A percentile compares a stretch with the other conserved stretches of the same genome.
Conservation (phyloP, 805 yeast genomes). For the Wickerhamiella cacticola region DNA sequence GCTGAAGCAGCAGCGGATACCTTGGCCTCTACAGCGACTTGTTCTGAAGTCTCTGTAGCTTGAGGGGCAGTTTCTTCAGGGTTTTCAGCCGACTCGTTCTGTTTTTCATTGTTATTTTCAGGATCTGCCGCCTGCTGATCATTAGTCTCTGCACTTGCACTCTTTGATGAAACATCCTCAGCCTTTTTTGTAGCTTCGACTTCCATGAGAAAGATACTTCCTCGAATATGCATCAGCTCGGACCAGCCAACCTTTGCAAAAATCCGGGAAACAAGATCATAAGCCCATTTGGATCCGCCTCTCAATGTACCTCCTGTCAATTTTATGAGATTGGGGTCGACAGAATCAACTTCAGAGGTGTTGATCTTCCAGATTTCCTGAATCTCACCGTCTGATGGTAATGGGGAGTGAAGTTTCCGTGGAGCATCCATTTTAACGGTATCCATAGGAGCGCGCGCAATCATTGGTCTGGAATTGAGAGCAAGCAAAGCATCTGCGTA, state of each 20-base stretch:
- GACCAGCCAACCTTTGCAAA: slow-evolving; percentile 75
- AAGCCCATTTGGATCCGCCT: slow-evolving; percentile 48
- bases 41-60: too few species aligned
- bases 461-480: slow-evolving; percentile 67
- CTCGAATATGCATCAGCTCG: slow-evolving; percentile 49
- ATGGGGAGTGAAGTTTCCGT: slow-evolving; percentile 36
- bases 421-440: slow-evolving; percentile 35
- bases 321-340: slow-evolving; percentile 38
- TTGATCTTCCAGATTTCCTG: slow-evolving; percentile 37
- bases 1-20: too few species aligned
- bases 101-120: slow-evolving; percentile 4
- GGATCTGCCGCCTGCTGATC: too few species aligned
- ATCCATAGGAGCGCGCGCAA: slow-evolving; percentile 38
- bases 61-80: too few species aligned
- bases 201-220: slow-evolving; percentile 70
- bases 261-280: slow-evolving; percentile 57
- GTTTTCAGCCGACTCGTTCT: too few species aligned
- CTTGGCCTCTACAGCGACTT: too few species aligned
- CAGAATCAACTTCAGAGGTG: slow-evolving; percentile 25
- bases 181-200: slow-evolving; percentile 38
- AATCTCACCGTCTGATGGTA: slow-evolving; percentile 44
- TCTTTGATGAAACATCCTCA: background rate
- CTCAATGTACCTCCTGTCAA: slow-evolving; percentile 41
- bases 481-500: slow-evolving; percentile 50
- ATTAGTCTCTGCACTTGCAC: too few species aligned